Evolutionary conservation across 2,329 filamentous ascomycete species (phyloP).

Genomic region (Didymella segeticola): DNA sequence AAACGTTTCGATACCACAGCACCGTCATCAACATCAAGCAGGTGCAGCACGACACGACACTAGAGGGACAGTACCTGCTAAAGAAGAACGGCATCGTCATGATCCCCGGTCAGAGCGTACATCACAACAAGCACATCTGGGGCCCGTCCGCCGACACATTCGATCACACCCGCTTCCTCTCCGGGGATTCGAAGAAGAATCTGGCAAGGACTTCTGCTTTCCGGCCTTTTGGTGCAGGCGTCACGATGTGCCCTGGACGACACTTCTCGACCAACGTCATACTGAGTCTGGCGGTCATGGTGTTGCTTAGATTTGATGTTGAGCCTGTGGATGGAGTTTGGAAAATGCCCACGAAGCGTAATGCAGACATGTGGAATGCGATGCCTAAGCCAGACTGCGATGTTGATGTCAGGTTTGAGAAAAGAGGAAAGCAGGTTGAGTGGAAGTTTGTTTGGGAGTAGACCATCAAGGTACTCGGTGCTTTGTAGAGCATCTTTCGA

Average conservation of each 20-base stretch:
- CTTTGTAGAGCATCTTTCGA: no score
- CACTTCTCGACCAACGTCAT: slow-evolving; percentile 49
- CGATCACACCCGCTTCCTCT: slow-evolving; percentile 43
- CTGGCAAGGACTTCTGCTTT: slow-evolving; percentile 36
- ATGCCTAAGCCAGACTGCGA: slow-evolving; percentile 41
- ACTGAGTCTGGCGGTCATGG: slow-evolving; percentile 40
- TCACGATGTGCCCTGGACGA: slow-evolving; percentile 47
- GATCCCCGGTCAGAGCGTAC: slow-evolving; percentile 45
- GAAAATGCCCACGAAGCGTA: slow-evolving; percentile 28
- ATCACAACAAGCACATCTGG: slow-evolving; percentile 44
- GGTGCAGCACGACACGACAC: slow-evolving; percentile 46
- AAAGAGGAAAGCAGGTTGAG: slow-evolving; percentile 7
- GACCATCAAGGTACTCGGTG: neutral
- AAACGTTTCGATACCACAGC: slow-evolving; percentile 50
- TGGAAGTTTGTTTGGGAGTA: slow-evolving; percentile 34
- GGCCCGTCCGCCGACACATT: slow-evolving; percentile 41
- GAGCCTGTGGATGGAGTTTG: slow-evolving; percentile 27
- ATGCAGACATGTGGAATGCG: slow-evolving; percentile 42
- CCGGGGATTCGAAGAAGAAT: slow-evolving; percentile 17
- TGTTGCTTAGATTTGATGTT: slow-evolving; percentile 45
- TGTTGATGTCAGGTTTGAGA: slow-evolving; percentile 24
- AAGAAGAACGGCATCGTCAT: slow-evolving; percentile 47
- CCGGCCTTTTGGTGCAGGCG: slow-evolving; percentile 46
- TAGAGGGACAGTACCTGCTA: slow-evolving; percentile 43
- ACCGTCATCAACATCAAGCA: slow-evolving; percentile 49